phyloP scores from a whole-genome alignment of 768 basidiomycete species.

The Pulveroboletus sp. region DNA sequence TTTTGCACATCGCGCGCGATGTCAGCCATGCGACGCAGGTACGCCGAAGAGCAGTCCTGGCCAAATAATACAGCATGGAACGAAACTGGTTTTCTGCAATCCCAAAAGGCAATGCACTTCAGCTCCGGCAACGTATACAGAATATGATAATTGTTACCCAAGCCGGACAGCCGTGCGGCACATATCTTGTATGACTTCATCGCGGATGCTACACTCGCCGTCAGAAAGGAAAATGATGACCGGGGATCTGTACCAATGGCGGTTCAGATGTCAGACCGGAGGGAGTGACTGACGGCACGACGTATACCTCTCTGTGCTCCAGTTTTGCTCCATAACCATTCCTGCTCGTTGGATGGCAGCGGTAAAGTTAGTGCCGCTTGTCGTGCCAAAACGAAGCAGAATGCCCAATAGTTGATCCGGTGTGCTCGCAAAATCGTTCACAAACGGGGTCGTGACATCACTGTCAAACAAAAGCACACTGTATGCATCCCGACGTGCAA shows the following conservation, averaged over 20 bases:
- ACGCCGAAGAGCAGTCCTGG: conserved; percentile 15
- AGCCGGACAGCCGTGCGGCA: conserved; percentile 40
- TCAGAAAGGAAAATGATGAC: conserved; percentile 44
- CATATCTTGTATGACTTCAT: conserved; percentile 38
- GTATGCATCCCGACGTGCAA: conserved; percentile 48
- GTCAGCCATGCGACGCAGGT: conserved; percentile 47
- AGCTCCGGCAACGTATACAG: not conserved
- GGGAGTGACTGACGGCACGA: not conserved
- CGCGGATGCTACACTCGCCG: conserved; percentile 42
- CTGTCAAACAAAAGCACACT: conserved; percentile 48
- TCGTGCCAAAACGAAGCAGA: conserved; percentile 31
- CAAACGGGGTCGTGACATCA: conserved; percentile 19
- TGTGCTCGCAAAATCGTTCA: conserved; percentile 45
- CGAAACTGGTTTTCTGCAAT: conserved; percentile 47
- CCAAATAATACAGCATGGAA: conserved; percentile 62
- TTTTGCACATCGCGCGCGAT: conserved; percentile 49
- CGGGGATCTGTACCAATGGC: conserved; percentile 10
- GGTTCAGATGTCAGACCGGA: not conserved
- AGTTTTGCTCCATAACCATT: conserved; percentile 39
- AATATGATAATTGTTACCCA: conserved; percentile 34
- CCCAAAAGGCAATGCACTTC: not conserved
- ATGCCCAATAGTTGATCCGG: conserved; percentile 42
- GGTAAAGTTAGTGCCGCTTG: conserved; percentile 43
- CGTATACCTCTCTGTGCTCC: conserved; percentile 48
- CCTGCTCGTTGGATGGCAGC: conserved; percentile 37